A percentile compares a stretch with the other conserved stretches of the same genome.
phyloP scores from a whole-genome alignment of 2,329 filamentous ascomycete species.

The Dactylella cylindrospora region DNA sequence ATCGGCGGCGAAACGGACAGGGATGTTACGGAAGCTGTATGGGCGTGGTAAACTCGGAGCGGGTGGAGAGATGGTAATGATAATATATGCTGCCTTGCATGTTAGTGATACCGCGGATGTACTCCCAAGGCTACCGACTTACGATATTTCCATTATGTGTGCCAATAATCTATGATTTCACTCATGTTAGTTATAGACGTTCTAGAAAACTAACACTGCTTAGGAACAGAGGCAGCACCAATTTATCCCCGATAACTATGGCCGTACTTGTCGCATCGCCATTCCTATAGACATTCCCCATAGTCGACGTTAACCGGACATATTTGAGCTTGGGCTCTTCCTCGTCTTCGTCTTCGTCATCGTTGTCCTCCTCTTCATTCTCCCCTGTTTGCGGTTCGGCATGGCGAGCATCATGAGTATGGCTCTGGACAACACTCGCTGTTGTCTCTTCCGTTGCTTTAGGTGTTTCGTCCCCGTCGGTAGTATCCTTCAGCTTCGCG shows the following conservation, averaged over 20 bases:
- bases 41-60: conserved; percentile 84
- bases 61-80: conserved; percentile 78
- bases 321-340: conserved; percentile 96
- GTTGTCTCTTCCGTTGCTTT: conserved; percentile 40
- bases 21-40: conserved; percentile 84
- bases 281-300: conserved; percentile 83
- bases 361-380: conserved; percentile 57
- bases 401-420: conserved; percentile 13
- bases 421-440: conserved; percentile 25
- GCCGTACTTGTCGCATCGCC: conserved; percentile 93
- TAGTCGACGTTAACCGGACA: conserved; percentile 75
- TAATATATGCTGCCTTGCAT: conserved; percentile 69
- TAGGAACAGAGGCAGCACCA: conserved; percentile 63
- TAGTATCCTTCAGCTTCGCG: conserved; percentile 31
- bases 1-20: conserved; percentile 89
- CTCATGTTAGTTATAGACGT: conserved; percentile 52
- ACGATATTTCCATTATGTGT: conserved; percentile 97
- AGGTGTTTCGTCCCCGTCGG: conserved; percentile 25
- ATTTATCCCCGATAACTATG: conserved; percentile 89
- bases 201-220: conserved; percentile 4
- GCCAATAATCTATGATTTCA: conserved; percentile 69
- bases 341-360: conserved; percentile 73
- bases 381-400: conserved; percentile 50
- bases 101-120: conserved; percentile 50
- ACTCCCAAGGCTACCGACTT: conserved; percentile 52